Base-by-base conservation (phyloP, 1,139 yeast genomes). In the Suhomyces yuchorum region DNA sequence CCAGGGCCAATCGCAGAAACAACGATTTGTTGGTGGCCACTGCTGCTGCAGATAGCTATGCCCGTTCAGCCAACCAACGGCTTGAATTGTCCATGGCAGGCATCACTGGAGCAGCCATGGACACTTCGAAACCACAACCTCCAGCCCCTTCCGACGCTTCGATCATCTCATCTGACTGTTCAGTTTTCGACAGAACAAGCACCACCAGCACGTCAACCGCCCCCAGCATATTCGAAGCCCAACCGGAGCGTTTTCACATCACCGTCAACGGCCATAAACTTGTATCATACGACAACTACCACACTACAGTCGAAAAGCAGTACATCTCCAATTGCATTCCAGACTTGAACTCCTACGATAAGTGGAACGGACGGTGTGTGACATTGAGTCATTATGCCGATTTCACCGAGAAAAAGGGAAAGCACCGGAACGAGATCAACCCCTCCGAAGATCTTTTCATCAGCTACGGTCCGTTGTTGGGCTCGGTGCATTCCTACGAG, bases 261-360 rank as follows among this genome's bases (percentile, higher is more conserved):
- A 34, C 50, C n/a, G 52, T 67, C 19, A 51, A 57, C 39, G 60
- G 61, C 11, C 54, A 47, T 40, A 57, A 59, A 37, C 58, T 70
- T 20, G 52, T 54, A 19, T 62, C 67, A 14, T 55, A 55, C 40
- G 73, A 69, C n/a, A 56, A 56, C 42, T 52, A 45, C 39, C 67
- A 64, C 51, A 58, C 66, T 34, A 52, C 65, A 3, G 51, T 65
- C 34, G 78, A 74, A 48, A 68, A 68, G 48, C 70, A 65, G 51
- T 71, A 67, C 55, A 71, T 74, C 18, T 66, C 70, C 45, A 67
- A 68, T 49, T 73, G 79, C 55, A 58, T 73, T 20, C 77, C 78
- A 3, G 63, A 59, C 42, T 63, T 75, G 47, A 72, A 73, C 52
- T 68, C 77, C 12, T 73, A 51, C 52, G 79, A 74, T 54, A 66